Conservation (phyloP, 495 filamentous ascomycete genomes). For the Corynascus novoguineensis region DNA sequence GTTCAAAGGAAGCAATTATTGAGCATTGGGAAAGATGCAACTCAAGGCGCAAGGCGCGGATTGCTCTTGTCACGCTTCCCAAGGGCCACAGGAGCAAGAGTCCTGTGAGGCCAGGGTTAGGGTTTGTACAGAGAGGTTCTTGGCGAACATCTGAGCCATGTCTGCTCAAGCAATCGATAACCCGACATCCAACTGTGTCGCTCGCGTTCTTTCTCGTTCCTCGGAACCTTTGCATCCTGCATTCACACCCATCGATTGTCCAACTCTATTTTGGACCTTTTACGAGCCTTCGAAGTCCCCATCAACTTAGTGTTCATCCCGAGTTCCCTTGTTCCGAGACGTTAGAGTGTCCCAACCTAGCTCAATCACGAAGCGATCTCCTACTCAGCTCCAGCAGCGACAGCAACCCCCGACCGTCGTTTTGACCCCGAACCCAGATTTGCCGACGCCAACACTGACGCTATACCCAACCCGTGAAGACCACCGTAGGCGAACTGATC, state of each 20-base stretch:
- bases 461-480: not conserved
- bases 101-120: too few relatives aligned
- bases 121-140: too few relatives aligned
- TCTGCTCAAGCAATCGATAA: too few relatives aligned
- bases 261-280: not conserved
- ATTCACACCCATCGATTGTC: slow-evolving; percentile 2
- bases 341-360: not conserved
- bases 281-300: not conserved
- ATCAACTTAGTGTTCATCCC: not conserved
- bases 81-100: too few relatives aligned
- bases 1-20: too few relatives aligned
- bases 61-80: too few relatives aligned
- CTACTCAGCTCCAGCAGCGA: not conserved
- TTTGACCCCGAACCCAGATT: too few relatives aligned
- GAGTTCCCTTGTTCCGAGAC: not conserved
- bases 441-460: not conserved
- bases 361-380: not conserved
- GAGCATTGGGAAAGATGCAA: too few relatives aligned
- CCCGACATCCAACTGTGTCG: too few relatives aligned
- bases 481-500: not conserved
- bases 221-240: slow-evolving; percentile 4
- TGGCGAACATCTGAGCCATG: too few relatives aligned
- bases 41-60: too few relatives aligned
- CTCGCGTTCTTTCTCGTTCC: too few relatives aligned
- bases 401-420: not conserved